Base-by-base conservation (phyloP, 78 protist species). In the Cavenderia fasciculata region DNA sequence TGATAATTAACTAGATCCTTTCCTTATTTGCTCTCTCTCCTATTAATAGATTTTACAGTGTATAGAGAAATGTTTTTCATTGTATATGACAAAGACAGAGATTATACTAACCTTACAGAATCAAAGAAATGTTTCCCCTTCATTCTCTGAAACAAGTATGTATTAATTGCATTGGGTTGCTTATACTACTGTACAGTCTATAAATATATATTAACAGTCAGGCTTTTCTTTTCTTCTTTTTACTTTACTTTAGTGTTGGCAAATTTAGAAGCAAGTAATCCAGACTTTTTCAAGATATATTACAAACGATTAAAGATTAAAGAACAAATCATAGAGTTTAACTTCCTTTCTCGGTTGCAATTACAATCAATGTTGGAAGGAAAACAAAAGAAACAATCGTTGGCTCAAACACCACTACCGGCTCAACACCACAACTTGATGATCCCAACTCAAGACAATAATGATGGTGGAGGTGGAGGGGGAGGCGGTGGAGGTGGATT, bases 241-340 rank as follows among this genome's bases (percentile, higher is more conserved):
- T 61, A 4, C 4, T 10, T 27, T 14, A 7, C 7, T 14, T 16
- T 3, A 63, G 59, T 79, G 46, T 52, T 79, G 56, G 19, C 36
- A 14, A 66, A 27, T 56, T 40, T 79, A 27, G 88, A 79, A 29
- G 29, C 36, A 34, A 51, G 41, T 4, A 63, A 79, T 56, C 88
- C 88, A n/a, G 77, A 79, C 14, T 79, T 79, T 57, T 79, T 79
- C 56, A 40, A 52, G 8, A 43, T 79, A 19, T 79, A 79, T 66
- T 44, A 79, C 41, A 72, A 41, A 7, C 46, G 88, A 79, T 49
- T 79, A 54, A 79, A 70, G 23, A 59, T 79, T 16, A 79, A 79
- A 56, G 62, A 46, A 54, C 88, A 79, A 56, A 79, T 79, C 21
- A 72, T 65, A 31, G 88, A 79, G 11, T 79, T 79, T 29, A 79